Conservation (phyloP, 2,329 filamentous ascomycete species). For the Claviceps purpurea region DNA sequence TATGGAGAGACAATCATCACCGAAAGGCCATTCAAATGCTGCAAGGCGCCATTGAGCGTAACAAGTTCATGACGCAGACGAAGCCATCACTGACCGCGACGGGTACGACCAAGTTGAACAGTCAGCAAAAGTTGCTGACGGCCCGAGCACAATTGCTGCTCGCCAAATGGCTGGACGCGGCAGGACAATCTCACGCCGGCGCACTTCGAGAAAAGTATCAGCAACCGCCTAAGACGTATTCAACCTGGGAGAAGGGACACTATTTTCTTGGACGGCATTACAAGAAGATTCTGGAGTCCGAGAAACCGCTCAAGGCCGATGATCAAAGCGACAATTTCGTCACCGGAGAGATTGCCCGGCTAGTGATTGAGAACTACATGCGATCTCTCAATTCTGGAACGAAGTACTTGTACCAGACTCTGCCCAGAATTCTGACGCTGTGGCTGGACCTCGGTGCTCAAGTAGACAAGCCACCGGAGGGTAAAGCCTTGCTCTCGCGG, state of each 20-base stretch:
- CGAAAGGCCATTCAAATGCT: constrained; percentile 89
- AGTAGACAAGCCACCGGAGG: constrained; percentile 47
- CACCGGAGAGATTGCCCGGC: constrained; percentile 70
- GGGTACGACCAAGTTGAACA: constrained; percentile 24
- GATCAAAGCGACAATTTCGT: constrained; percentile 68
- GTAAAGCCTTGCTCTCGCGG: constrained; percentile 37
- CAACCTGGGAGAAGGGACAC: constrained; percentile 88
- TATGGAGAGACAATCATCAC: constrained; percentile 89
- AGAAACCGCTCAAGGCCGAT: constrained; percentile 60
- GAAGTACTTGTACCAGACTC: constrained; percentile 90
- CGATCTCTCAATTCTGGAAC: constrained; percentile 77
- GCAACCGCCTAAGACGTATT: constrained; percentile 55
- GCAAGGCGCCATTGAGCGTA: constrained; percentile 69
- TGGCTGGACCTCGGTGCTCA: constrained; percentile 87
- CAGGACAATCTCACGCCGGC: constrained; percentile 81
- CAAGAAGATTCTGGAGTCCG: constrained; percentile 86
- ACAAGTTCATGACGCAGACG: constrained; percentile 51
- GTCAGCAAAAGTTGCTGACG: constrained; percentile 47
- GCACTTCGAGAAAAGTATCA: constrained; percentile 73
- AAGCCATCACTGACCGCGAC: constrained; percentile 19
- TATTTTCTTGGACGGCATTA: constrained; percentile 96
- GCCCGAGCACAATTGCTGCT: constrained; percentile 74
- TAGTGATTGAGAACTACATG: constrained; percentile 89
- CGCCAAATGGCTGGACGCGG: constrained; percentile 90
- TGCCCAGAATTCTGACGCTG: constrained; percentile 80